Conservation (phyloP, 2,329 filamentous ascomycete species). For the Piedraia hortae region DNA sequence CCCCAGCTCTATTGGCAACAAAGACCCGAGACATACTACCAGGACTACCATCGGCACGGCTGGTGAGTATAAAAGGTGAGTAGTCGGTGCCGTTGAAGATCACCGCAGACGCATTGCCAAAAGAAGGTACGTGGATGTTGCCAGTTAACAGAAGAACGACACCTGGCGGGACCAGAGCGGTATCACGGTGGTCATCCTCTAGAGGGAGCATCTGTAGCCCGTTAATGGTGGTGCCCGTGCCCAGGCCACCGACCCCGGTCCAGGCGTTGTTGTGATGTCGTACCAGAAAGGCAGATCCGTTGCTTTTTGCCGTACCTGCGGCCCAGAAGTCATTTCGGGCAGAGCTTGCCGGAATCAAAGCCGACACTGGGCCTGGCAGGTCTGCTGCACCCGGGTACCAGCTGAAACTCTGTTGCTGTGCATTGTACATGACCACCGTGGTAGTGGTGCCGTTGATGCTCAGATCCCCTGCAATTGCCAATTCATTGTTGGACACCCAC, state of each 20-base stretch:
- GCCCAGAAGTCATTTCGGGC: constrained; percentile 57
- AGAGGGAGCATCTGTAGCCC: constrained; percentile 60
- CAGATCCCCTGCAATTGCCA: constrained; percentile 57
- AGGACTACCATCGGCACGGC: constrained; percentile 29
- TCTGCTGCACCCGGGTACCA: constrained; percentile 30
- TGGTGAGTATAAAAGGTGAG: constrained; percentile 56
- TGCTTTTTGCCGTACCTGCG: constrained; percentile 31
- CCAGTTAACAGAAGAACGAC: constrained; percentile 68
- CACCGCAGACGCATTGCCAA: constrained; percentile 61
- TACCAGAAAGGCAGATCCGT: constrained; percentile 49
- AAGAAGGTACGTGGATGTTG: constrained; percentile 42
- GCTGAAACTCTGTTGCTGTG: constrained; percentile 37
- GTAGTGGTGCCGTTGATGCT: constrained; percentile 35
- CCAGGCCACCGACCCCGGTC: constrained; percentile 37
- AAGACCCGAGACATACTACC: constrained; percentile 65
- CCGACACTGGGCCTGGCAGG: constrained; percentile 56
- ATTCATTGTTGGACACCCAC: constrained; percentile 44
- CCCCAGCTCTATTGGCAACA: constrained; percentile 45
- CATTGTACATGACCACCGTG: constrained; percentile 46
- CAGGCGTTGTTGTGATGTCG: constrained; percentile 48
- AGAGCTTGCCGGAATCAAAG: constrained; percentile 44
- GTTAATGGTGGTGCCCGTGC: constrained; percentile 37
- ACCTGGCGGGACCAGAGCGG: constrained; percentile 33
- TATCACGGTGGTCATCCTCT: constrained; percentile 35
- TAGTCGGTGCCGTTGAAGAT: constrained; percentile 64